Conservation (phyloP, 2,329 filamentous ascomycete species). For the Tolypocladium tropicale region DNA sequence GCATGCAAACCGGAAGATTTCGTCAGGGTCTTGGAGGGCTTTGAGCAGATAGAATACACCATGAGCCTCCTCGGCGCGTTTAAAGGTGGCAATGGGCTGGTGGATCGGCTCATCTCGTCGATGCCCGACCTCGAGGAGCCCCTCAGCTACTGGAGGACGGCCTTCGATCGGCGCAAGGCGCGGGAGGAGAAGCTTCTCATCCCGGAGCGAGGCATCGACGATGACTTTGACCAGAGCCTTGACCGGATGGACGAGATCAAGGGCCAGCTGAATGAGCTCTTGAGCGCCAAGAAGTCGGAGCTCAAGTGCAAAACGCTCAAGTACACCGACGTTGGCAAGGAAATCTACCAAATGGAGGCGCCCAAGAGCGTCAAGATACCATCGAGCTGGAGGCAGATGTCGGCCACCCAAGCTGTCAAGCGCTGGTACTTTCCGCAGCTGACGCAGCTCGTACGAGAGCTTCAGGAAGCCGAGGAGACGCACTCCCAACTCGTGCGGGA, state of each 20-base stretch:
- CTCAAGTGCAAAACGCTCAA: slow-evolving; percentile 64
- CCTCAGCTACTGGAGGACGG: slow-evolving; percentile 78
- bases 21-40: slow-evolving; percentile 84
- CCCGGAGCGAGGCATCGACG: slow-evolving; percentile 77
- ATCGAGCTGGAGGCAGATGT: slow-evolving; percentile 90
- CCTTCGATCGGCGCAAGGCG: slow-evolving; percentile 76
- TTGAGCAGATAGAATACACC: slow-evolving; percentile 95
- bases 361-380: slow-evolving; percentile 81
- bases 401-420: slow-evolving; percentile 79
- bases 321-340: slow-evolving; percentile 84
- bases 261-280: slow-evolving; percentile 56
- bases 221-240: slow-evolving; percentile 81
- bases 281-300: slow-evolving; percentile 61
- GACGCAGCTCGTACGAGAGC: slow-evolving; percentile 67
- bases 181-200: slow-evolving; percentile 73
- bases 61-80: slow-evolving; percentile 69
- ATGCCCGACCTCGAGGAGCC: slow-evolving; percentile 77
- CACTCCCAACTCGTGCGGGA: slow-evolving; percentile 87
- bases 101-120: slow-evolving; percentile 69
- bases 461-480: slow-evolving; percentile 90
- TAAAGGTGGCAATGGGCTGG: slow-evolving; percentile 68
- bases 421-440: slow-evolving; percentile 89
- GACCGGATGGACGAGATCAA: slow-evolving; percentile 68
- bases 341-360: slow-evolving; percentile 91
- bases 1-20: slow-evolving; percentile 90